Base-by-base conservation (phyloP, 345 rosid genomes). In the Populus tremula region DNA sequence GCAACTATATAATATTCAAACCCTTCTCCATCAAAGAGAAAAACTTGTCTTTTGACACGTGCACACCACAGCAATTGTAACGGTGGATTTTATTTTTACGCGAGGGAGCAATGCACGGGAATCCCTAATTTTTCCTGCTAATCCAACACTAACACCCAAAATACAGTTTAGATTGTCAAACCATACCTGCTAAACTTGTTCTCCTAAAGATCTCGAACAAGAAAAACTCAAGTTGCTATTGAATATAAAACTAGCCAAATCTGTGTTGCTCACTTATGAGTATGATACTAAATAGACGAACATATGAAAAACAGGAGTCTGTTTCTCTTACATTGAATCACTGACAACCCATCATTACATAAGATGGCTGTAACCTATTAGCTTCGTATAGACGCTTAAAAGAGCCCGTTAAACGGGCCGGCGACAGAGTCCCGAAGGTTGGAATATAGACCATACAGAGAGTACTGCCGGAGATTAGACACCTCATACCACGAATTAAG, bases 401-500 rank as follows among this genome's bases (percentile, higher is more conserved):
- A 45, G 27, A 68, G 47, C 2, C 76, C 69, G 33, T 74, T 74
- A 43, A 43, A 47, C 41, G 63, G 81, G 71, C 23, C 65, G 53
- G 64, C 62, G 21, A 84, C 6, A 21, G 89, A 77, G 72, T 89
- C 76, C 1, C 70, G 84, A 23, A 82, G 78, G 64, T 77, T 81
- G 1, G 93, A 80, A 54, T 84, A 93, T 17, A 95, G 87, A 45
- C 82, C 86, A 63, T 77, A 85, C 56, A 96, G 90, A 1, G 98
- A 96, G 82, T 84, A 78, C 67, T 81, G 90, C 76, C 92, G 78
- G 65, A 96, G 91, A 13, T 91, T 90, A 64, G 77, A 85, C 4
- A 96, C 90, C 84, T 96, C 98, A 18, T 93, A 96, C 99, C 98
- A 96, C 5, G 96, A 86, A 84, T 93, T 92, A 39, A 96, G 84